Percentiles rank a stretch among this genome's conserved stretches.
These are phyloP conservation scores for Apophysomyces elegans DNA, from an alignment of 371 early-diverging fungal genomes.

Conservation along the genomic window DNA sequence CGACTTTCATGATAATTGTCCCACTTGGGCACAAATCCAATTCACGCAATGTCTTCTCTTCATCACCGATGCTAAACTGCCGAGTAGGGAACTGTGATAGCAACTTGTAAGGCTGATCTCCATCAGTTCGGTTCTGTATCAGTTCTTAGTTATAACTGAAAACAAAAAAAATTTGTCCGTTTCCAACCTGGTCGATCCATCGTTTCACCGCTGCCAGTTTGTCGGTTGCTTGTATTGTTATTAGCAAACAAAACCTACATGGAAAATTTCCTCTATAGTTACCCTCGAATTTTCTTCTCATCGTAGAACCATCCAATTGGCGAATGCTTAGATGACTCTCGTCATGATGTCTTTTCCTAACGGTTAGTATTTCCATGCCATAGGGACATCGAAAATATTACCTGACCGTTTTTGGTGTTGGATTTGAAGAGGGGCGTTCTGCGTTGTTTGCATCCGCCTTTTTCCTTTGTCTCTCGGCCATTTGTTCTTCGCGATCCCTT, in stretches of 20 bases:
- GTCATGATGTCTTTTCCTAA: slow-evolving; percentile 10
- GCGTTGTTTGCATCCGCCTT: not conserved
- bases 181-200: slow-evolving; percentile 45
- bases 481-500: slow-evolving; percentile 44
- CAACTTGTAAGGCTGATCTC: slow-evolving; percentile 43
- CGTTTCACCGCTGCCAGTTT: slow-evolving; percentile 34
- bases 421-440: not conserved
- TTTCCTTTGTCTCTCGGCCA: slow-evolving; percentile 23
- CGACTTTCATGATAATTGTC: slow-evolving; percentile 58
- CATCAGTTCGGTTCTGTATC: slow-evolving; percentile 39
- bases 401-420: slow-evolving; percentile 5
- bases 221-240: slow-evolving; percentile 28
- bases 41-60: slow-evolving; percentile 40
- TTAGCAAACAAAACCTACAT: not conserved
- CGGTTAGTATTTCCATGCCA: slow-evolving; percentile 3
- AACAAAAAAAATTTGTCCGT: not conserved
- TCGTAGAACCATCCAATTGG: slow-evolving; percentile 47
- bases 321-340: slow-evolving; percentile 45
- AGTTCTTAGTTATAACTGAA: not conserved
- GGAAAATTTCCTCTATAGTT: not conserved
- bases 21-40: slow-evolving; percentile 60
- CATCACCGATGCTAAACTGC: slow-evolving; percentile 47
- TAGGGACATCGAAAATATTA: not conserved
- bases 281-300: slow-evolving; percentile 46
- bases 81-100: slow-evolving; percentile 52